Percentiles rank a stretch among this genome's conserved stretches.
phyloP scores from a whole-genome alignment of 2,329 filamentous ascomycete species.

The Cladosporium sp. region DNA sequence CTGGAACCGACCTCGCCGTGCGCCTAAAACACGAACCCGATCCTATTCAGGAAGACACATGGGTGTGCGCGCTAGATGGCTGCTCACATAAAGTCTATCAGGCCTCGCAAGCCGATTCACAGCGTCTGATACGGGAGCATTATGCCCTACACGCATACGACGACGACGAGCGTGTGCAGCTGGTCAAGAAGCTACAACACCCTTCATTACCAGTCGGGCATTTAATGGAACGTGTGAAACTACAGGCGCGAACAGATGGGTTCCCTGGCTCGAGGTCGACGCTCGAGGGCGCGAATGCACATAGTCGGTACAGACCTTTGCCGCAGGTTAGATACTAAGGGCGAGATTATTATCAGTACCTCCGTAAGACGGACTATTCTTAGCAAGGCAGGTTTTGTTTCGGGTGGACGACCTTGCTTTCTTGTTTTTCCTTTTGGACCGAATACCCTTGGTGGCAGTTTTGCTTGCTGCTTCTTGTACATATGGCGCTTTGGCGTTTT shows the following conservation, averaged over 20 bases:
- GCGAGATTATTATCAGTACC: background rate
- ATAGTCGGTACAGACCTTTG: constrained; percentile 15
- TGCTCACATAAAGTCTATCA: constrained; percentile 65
- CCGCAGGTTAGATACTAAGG: constrained; percentile 11
- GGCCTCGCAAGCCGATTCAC: constrained; percentile 57
- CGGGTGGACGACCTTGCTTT: background rate
- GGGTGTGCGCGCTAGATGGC: constrained; percentile 65
- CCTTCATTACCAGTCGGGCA: constrained; percentile 48
- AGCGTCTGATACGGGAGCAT: constrained; percentile 61
- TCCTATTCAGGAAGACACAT: constrained; percentile 52
- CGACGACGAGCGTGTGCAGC: constrained; percentile 49
- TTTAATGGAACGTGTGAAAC: constrained; percentile 48
- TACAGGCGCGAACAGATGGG: constrained; percentile 26
- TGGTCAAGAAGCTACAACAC: constrained; percentile 58
- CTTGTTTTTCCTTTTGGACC: background rate
- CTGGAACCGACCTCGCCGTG: constrained; percentile 11
- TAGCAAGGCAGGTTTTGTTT: background rate
- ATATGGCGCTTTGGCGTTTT: background rate
- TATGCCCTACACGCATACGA: constrained; percentile 61
- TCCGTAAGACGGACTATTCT: background rate
- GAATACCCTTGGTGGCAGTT: background rate
- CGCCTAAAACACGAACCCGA: constrained; percentile 25
- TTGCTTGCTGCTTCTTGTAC: background rate
- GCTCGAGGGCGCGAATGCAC: constrained; percentile 13
- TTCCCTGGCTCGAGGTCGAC: constrained; percentile 2